phyloP scores from a whole-genome alignment of 306 rosid species.

The Gastrolobium villosum region DNA sequence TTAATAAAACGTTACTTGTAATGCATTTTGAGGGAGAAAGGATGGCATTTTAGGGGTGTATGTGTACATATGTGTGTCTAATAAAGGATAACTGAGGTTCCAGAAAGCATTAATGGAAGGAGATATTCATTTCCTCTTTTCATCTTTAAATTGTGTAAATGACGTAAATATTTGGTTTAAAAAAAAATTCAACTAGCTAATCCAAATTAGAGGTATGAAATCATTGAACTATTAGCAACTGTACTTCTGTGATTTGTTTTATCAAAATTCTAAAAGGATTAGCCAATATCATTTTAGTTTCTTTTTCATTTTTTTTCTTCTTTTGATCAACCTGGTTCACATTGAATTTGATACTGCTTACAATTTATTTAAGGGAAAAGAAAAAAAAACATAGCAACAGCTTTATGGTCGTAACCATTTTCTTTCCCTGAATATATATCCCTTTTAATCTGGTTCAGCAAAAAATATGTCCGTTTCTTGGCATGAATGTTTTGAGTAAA shows the following conservation, averaged over 20 bases:
- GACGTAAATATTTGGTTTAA: neutral
- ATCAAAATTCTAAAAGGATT: too few species aligned
- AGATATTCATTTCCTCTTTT: neutral
- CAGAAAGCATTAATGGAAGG: neutral
- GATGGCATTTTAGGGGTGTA: neutral
- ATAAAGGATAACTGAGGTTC: neutral
- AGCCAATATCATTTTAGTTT: neutral
- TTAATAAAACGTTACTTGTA: neutral
- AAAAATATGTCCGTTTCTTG: neutral
- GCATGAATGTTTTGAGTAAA: constrained; percentile 11
- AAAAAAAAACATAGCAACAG: neutral
- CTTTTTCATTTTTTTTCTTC: neutral
- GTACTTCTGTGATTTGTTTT: neutral
- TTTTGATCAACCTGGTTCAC: constrained; percentile 3
- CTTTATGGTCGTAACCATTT: neutral
- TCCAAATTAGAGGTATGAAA: neutral
- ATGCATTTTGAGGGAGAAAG: constrained; percentile 12
- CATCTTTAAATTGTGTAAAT: neutral
- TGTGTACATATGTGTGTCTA: neutral
- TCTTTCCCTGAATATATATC: neutral
- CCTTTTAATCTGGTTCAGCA: neutral
- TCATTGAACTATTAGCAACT: neutral
- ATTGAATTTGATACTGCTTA: constrained; percentile 16
- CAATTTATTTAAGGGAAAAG: constrained; percentile 8
- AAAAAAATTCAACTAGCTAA: neutral